Percentiles rank a stretch among this genome's conserved stretches.
Conservation (phyloP, 805 yeast species). For the Maudiozyma saulgeensis region DNA sequence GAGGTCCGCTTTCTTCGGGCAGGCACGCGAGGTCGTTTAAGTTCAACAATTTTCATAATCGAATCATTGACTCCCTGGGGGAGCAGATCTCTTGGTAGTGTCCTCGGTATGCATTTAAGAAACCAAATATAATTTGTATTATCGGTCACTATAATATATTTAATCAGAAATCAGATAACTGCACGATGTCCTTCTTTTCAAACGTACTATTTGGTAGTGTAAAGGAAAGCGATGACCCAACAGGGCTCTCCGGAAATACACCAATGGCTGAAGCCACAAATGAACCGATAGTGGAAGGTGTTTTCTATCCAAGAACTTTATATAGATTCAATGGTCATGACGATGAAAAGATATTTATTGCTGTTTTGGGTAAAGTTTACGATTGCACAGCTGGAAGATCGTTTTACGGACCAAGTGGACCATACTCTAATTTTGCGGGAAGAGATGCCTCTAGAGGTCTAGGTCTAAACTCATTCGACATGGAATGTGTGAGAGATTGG, state of each 20-base stretch:
- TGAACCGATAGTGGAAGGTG: slow-evolving; percentile 35
- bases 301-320: slow-evolving; percentile 66
- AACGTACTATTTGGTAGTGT: slow-evolving; percentile 28
- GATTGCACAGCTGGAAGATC: slow-evolving; percentile 73
- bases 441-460: slow-evolving; percentile 91
- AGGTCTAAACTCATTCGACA: slow-evolving; percentile 79
- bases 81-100: background rate
- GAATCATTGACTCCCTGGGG: too few relatives aligned
- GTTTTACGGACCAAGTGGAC: slow-evolving; percentile 94
- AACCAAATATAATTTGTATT: too few relatives aligned
- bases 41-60: too few relatives aligned
- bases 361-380: slow-evolving; percentile 76
- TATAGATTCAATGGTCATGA: slow-evolving; percentile 74
- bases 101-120: too few relatives aligned
- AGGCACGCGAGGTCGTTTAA: too few relatives aligned
- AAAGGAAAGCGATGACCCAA: slow-evolving; percentile 28
- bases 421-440: slow-evolving; percentile 90
- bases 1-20: too few relatives aligned
- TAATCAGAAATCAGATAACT: background rate
- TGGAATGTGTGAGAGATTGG: slow-evolving; percentile 51
- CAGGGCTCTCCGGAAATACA: slow-evolving; percentile 18
- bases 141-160: too few relatives aligned
- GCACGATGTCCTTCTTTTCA: slow-evolving; percentile 27
- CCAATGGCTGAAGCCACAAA: slow-evolving; percentile 6
- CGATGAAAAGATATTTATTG: slow-evolving; percentile 71